Conservation (phyloP, 2,329 filamentous ascomycete species). For the Cercospora brassicicola region DNA sequence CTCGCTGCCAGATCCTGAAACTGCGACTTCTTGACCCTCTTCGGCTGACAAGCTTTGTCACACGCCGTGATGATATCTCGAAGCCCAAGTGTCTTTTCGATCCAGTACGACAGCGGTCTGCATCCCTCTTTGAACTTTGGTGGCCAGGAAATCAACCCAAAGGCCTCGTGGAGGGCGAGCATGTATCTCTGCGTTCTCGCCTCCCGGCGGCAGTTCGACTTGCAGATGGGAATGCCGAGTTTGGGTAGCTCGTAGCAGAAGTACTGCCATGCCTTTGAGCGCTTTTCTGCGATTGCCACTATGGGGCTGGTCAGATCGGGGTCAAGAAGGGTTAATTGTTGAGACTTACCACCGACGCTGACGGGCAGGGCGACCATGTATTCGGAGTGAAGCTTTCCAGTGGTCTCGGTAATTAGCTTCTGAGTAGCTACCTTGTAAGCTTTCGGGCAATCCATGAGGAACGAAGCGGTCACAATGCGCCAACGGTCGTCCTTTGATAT, state of each 20-base stretch:
- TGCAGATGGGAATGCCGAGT: not conserved
- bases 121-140: not conserved
- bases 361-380: not conserved
- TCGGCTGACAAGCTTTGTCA: not conserved
- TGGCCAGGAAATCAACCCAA: not conserved
- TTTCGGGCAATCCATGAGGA: not conserved
- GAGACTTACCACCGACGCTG: not conserved
- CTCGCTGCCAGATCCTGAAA: not conserved
- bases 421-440: not conserved
- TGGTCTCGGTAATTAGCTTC: not conserved
- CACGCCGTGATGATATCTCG: not conserved
- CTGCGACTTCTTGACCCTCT: not conserved
- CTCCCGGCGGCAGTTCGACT: not conserved
- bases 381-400: not conserved
- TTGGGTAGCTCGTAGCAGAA: too few relatives aligned
- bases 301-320: not conserved
- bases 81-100: not conserved
- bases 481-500: not conserved
- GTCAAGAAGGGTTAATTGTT: not conserved
- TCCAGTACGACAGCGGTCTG: not conserved
- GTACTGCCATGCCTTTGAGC: too few relatives aligned
- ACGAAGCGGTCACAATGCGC: not conserved
- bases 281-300: not conserved
- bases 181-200: not conserved
- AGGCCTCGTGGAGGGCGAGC: not conserved